Base-by-base conservation (phyloP, 2,329 filamentous ascomycete genomes). In the Venturia aucupariae region DNA sequence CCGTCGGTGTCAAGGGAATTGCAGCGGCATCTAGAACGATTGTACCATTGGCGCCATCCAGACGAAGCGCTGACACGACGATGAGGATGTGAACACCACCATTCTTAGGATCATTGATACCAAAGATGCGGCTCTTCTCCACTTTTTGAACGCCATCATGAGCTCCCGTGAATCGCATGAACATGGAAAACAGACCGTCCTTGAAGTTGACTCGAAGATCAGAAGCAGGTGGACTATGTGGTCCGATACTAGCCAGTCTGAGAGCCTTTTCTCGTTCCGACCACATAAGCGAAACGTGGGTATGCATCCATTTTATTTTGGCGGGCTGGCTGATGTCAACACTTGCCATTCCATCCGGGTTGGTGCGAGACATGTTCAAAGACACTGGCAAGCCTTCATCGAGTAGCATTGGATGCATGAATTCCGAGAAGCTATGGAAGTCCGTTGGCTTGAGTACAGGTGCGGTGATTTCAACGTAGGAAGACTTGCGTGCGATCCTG, bases 11-110 rank as follows among this genome's bases (percentile, higher is more conserved):
- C 38, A 75, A 64, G 5, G 72, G 70, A 13, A 78, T 22, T 32
- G 74, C 66, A 22, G 74, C 75, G 5, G 71, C 70, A 65, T 77
- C 73, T 19, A 75, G 48, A 35, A 72, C 66, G n/a, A 73, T 60
- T 0, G 71, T 72, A 19, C 70, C 71, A 54, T 72, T 71, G 22
- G 69, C 66, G 1, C 71, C 44, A 63, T 76, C 72, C 71, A 78
- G 68, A 67, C 75, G 63, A 66, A 75, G 41, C 30, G 63, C 61
- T 19, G 69, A 70, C 1, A 69, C 68, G 42, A 72, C 66, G 27
- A 75, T 65, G 22, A 73, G 27, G 39, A 70, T 61, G 19, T 71
- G 66, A 4, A 66, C 66, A 27, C 67, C 67, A 42, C 48, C 61
- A 30, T 38, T 44, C 8, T 54, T 42, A 11, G 55, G 61, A 44